Conservation (phyloP, 352 stramenopile species). For the Pythium folliculosum region DNA sequence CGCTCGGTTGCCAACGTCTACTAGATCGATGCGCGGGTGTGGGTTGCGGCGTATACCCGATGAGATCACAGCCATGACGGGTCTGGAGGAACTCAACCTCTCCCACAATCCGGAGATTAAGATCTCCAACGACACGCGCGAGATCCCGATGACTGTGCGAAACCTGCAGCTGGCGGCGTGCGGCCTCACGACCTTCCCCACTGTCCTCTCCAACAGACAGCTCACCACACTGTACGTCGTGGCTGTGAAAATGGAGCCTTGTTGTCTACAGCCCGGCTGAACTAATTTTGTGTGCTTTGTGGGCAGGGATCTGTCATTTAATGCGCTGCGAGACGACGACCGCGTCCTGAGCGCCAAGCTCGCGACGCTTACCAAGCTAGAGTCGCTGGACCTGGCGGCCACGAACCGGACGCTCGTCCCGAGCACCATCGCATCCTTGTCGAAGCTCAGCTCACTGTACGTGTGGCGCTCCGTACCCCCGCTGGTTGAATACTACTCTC, state of each 20-base stretch:
- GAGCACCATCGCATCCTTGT: neutral
- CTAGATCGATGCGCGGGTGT: slow-evolving; percentile 22
- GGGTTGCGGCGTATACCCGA: slow-evolving; percentile 5
- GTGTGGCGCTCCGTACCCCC: neutral
- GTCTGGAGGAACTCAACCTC: slow-evolving; percentile 15
- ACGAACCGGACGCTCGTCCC: slow-evolving; percentile 17
- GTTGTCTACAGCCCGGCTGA: neutral
- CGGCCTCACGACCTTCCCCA: slow-evolving; percentile 16
- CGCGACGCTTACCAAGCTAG: neutral
- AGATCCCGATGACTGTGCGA: slow-evolving; percentile 3
- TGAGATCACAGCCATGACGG: neutral
- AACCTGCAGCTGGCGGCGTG: slow-evolving; percentile 11
- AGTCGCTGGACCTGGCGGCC: slow-evolving; percentile 21
- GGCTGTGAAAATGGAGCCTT: neutral
- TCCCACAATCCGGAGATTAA: slow-evolving; percentile 19
- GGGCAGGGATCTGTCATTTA: slow-evolving; percentile 23
- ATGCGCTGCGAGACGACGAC: slow-evolving; percentile 8
- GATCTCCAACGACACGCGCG: neutral
- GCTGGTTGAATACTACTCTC: neutral
- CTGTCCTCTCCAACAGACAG: neutral
- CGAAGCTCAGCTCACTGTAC: slow-evolving; percentile 20
- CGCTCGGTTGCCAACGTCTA: neutral
- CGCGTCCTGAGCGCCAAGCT: neutral
- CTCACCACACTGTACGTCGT: slow-evolving; percentile 24
- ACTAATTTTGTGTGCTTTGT: neutral